Evolutionary conservation across 768 basidiomycete genomes (phyloP), one percentile per base, ranked within the genome.

Genomic region (Leucosporidium yakuticum): DNA sequence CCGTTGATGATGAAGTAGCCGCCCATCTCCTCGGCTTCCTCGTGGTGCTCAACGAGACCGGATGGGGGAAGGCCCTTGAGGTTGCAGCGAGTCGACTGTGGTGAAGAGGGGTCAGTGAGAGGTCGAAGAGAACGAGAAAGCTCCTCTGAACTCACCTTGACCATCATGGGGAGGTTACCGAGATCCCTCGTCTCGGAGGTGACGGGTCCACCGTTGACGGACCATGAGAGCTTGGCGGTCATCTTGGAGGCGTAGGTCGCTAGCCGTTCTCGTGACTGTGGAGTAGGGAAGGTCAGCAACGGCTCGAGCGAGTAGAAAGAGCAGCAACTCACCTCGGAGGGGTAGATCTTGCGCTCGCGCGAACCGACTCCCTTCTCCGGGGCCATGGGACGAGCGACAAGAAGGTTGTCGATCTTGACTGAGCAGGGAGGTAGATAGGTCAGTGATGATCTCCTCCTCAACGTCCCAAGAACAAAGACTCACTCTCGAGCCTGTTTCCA

Each of bases 1-100:
- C 96, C 96, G 78, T 99, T 99, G 79, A 99, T 87, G 77, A 99
- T 85, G 77, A 99, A 99, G 80, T 99, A 98, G 34, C 95, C 96
- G 62, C 96, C 96, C 76, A 97, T 97, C 79, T 98, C 96, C 80
- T 96, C 92, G 1, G 96, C 87, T 76, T 99, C 96, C 83, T 99
- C 96, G 77, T 95, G 89, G 69, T 88, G 87, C 64, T 82, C 81
- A 64, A 98, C 91, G 55, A 99, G 86, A 56, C 91, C 88, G 14
- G 88, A 84, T 14, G 95, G 89, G 3, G 91, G 85, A 79, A 96
- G 83, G 44, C 83, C 83, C 55, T 87, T 87, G n/a, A 98, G 79
- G 79, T 97, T 96, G 77, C 96, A 99, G 67, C 95, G 83, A 27
- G 86, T 87, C 14, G 95, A 97, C 90, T 96, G 71, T 15, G 39